Conservation (phyloP, 768 basidiomycete species). For the Rhizopogon roseolus region DNA sequence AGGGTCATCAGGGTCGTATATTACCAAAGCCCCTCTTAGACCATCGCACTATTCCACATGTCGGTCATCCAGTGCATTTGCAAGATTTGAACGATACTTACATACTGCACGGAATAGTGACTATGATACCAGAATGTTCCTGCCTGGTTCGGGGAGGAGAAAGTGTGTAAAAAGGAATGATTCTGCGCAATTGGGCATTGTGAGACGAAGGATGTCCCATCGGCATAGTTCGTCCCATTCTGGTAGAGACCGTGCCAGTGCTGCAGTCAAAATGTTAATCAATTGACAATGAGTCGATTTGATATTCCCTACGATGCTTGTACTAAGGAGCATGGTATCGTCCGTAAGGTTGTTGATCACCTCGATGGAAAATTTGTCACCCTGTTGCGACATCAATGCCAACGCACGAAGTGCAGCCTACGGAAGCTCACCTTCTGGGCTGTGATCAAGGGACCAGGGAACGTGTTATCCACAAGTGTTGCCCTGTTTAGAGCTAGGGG, state of each 20-base stretch:
- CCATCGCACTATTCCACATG: slow-evolving; percentile 13
- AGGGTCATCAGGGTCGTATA: slow-evolving; percentile 41
- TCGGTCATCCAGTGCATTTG: not conserved
- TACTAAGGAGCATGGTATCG: slow-evolving; percentile 41
- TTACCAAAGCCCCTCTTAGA: slow-evolving; percentile 26
- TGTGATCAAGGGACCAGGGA: slow-evolving; percentile 41
- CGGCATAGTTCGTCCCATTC: slow-evolving; percentile 35
- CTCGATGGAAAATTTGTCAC: slow-evolving; percentile 36
- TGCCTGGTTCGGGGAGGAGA: slow-evolving; percentile 14
- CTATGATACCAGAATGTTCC: slow-evolving; percentile 33
- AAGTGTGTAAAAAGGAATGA: slow-evolving; percentile 16
- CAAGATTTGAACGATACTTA: not conserved
- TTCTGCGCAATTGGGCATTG: slow-evolving; percentile 24
- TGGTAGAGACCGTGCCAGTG: slow-evolving; percentile 56
- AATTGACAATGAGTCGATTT: not conserved
- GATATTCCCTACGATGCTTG: slow-evolving; percentile 40
- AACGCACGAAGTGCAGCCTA: not conserved
- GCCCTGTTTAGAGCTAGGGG: slow-evolving; percentile 20
- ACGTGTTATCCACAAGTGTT: slow-evolving; percentile 36
- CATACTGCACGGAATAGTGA: slow-evolving; percentile 34
- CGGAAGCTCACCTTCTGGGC: slow-evolving; percentile 29
- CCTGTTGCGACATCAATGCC: slow-evolving; percentile 18
- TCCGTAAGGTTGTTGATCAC: slow-evolving; percentile 43
- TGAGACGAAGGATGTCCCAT: slow-evolving; percentile 35
- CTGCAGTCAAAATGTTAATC: slow-evolving; percentile 18